Conservation (phyloP, 1,284 basidiomycete genomes). For the Cutaneotrichosporon sp. region DNA sequence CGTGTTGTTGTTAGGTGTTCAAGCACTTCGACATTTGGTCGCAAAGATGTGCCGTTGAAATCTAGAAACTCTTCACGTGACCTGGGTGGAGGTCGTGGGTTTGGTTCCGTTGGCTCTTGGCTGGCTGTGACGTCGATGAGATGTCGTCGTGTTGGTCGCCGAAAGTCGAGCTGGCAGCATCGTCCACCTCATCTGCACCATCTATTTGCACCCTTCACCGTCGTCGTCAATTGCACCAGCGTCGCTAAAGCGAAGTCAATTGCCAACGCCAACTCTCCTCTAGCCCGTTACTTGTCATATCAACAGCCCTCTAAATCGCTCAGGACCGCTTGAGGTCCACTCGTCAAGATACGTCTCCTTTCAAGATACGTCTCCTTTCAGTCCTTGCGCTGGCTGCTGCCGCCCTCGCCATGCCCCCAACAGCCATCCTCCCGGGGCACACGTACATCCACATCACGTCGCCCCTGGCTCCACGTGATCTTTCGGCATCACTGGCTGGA, state of each 20-base stretch:
- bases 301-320: not conserved
- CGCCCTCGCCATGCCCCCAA: constrained; percentile 11
- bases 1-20: not conserved
- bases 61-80: constrained; percentile 20
- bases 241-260: too few relatives aligned
- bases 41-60: not conserved
- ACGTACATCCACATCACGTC: constrained; percentile 39
- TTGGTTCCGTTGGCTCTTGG: constrained; percentile 3
- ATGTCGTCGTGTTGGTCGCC: too few relatives aligned
- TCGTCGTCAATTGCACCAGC: too few relatives aligned
- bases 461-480: constrained; percentile 1
- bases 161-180: too few relatives aligned
- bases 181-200: too few relatives aligned
- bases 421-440: constrained; percentile 24
- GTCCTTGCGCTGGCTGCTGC: not conserved
- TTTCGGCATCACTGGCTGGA: not conserved
- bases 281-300: too few relatives aligned
- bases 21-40: too few relatives aligned
- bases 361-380: constrained; percentile 8
- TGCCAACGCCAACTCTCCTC: too few relatives aligned
- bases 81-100: constrained; percentile 2
- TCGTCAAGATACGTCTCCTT: constrained; percentile 12
- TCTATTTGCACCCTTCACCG: too few relatives aligned
- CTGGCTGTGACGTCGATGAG: not conserved
- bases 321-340: not conserved